These are phyloP conservation scores for Candida tropicalis DNA, from an alignment of 1,139 yeast genomes.

Conservation along the genomic window DNA sequence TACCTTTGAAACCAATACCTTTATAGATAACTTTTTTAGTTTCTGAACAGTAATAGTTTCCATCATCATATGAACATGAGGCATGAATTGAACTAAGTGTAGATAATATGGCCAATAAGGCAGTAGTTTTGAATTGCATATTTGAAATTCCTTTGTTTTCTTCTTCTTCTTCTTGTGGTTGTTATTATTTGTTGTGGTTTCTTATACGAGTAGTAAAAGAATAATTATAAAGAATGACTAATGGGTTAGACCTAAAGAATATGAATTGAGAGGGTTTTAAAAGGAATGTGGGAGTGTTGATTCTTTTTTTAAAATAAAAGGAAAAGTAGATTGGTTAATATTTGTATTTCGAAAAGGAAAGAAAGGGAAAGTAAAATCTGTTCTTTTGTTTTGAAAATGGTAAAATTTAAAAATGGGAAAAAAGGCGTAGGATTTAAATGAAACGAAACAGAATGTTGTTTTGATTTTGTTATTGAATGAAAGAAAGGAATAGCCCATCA, in stretches of 20 bases:
- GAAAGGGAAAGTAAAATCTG: not conserved
- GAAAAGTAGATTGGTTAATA: conserved; percentile 1
- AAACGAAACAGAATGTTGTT: not conserved
- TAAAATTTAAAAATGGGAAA: not conserved
- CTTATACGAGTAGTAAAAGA: not conserved
- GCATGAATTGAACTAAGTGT: conserved; percentile 16
- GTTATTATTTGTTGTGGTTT: not conserved
- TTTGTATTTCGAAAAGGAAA: not conserved
- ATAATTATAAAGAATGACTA: conserved; percentile 5
- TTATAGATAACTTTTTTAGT: conserved; percentile 69
- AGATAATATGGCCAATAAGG: conserved; percentile 16
- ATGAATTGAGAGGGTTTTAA: not conserved
- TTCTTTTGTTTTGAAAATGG: too few relatives aligned
- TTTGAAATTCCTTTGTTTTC: not conserved
- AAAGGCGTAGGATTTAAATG: not conserved
- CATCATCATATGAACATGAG: conserved; percentile 28
- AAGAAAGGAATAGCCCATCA: not conserved
- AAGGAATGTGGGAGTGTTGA: conserved; percentile 10
- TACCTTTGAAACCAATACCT: conserved; percentile 69
- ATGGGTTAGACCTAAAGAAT: not conserved
- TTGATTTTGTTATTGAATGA: not conserved
- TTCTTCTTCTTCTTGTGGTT: not conserved
- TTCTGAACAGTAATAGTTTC: conserved; percentile 81
- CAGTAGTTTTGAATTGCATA: conserved; percentile 19
- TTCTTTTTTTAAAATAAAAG: not conserved